Conservation (phyloP, 805 yeast genomes). For the Schwanniomyces vanrijiae region DNA sequence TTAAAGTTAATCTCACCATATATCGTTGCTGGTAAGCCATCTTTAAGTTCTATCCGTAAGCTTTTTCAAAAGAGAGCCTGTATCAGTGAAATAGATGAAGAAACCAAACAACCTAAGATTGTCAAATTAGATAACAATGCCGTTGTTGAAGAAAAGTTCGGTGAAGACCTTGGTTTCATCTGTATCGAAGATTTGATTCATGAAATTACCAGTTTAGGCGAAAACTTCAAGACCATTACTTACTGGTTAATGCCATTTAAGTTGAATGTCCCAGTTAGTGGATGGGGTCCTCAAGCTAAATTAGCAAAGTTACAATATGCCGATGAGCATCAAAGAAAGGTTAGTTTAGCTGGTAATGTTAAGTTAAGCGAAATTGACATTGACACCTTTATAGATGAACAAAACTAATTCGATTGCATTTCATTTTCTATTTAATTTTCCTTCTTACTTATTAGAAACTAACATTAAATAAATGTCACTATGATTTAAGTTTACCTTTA, state of each 20-base stretch:
- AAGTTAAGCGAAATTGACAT: conserved; percentile 72
- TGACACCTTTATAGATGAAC: conserved; percentile 64
- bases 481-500: background rate
- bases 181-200: conserved; percentile 82
- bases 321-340: conserved; percentile 48
- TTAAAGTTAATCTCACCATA: conserved; percentile 72
- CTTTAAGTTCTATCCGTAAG: conserved; percentile 69
- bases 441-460: background rate
- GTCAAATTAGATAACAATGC: conserved; percentile 70
- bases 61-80: conserved; percentile 77
- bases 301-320: conserved; percentile 61
- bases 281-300: conserved; percentile 72
- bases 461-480: background rate
- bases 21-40: conserved; percentile 71
- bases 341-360: conserved; percentile 63
- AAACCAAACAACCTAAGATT: conserved; percentile 23
- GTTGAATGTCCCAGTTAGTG: conserved; percentile 67
- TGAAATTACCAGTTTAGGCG: conserved; percentile 65
- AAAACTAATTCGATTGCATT: conserved; percentile 42
- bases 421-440: background rate
- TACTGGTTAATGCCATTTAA: conserved; percentile 70
- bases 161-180: conserved; percentile 57
- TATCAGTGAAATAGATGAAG: conserved; percentile 39
- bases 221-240: conserved; percentile 57
- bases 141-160: conserved; percentile 69